Evolutionary conservation across 1,139 yeast species (phyloP), one percentile per base, ranked within the genome.

Genomic region (Taiozyma onychis): DNA sequence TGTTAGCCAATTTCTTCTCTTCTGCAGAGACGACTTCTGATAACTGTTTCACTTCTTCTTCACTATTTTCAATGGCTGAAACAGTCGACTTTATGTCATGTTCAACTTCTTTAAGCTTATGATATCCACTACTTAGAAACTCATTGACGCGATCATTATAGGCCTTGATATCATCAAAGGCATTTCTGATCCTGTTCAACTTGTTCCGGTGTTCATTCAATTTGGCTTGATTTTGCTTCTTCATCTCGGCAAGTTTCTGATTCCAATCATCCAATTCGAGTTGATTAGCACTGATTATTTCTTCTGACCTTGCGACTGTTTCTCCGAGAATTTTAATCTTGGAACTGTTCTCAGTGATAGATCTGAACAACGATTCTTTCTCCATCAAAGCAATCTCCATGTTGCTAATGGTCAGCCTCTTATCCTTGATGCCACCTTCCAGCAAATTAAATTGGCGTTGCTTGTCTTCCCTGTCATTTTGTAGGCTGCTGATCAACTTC

Each of bases 351-450:
- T 62, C 58, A 0, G 54, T 57, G 7, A 71, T 59, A 8, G 69
- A 66, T 26, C 66, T 66, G 48, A 62, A 65, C 53, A 72, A 64
- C 52, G 62, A 69, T 26, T 63, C 63, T 32, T 60, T 68, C 50
- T 81, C 83, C 43, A 76, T 64, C 16, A 79, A 65, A 1, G 78
- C 66, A 46, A 70, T 73, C 56, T 83, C 87, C 46, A 83, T 66
- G 50, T 78, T 77, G 56, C 81, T 78, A 10, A 88, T 77, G 4
- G 66, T 66, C 27, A 84, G 66, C 56, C 74, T 76, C 52, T 77
- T 76, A 57, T 85, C 90, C 54, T 83, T 81, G 9, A 85, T 68
- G 32, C 69, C 66, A 44, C 69, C 75, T 46, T 85, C 82, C 32
- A 84, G 59, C 22, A 72, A 70, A n/a, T 75, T 71, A 28, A 78